These are phyloP conservation scores for Leccinum pellstonianum DNA, from an alignment of 768 basidiomycete species.

Conservation along the genomic window DNA sequence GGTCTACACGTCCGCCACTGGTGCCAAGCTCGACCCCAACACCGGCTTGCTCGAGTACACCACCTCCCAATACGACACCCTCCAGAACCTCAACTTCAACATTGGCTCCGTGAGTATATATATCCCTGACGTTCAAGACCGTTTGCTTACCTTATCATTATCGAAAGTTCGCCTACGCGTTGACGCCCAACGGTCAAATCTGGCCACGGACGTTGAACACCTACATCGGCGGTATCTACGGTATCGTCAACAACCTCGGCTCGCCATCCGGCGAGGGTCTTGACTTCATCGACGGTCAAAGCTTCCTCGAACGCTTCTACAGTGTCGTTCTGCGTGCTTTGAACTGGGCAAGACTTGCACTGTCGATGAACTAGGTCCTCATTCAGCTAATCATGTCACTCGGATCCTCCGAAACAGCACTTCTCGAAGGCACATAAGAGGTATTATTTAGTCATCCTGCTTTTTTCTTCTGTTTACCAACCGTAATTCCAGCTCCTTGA, in stretches of 20 bases:
- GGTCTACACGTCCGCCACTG: slow-evolving; percentile 45
- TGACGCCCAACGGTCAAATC: slow-evolving; percentile 44
- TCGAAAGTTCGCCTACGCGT: slow-evolving; percentile 32
- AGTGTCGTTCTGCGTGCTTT: slow-evolving; percentile 34
- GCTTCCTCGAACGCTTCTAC: slow-evolving; percentile 64
- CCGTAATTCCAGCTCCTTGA: too few relatives aligned
- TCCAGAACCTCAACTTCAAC: slow-evolving; percentile 58
- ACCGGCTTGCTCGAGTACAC: slow-evolving; percentile 56
- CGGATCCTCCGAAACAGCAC: too few relatives aligned
- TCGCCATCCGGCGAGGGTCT: slow-evolving; percentile 43
- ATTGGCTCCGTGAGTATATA: slow-evolving; percentile 44
- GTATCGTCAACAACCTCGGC: slow-evolving; percentile 40
- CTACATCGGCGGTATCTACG: slow-evolving; percentile 46
- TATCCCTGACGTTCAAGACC: not conserved
- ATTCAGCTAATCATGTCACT: too few relatives aligned
- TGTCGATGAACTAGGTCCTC: too few relatives aligned
- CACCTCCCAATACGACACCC: slow-evolving; percentile 44
- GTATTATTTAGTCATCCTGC: too few relatives aligned
- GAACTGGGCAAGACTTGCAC: too few relatives aligned
- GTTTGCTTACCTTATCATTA: not conserved
- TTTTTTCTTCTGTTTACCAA: too few relatives aligned
- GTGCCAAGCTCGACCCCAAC: slow-evolving; percentile 33
- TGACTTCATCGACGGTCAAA: slow-evolving; percentile 55
- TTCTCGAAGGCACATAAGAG: too few relatives aligned
- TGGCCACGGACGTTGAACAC: slow-evolving; percentile 45